Evolutionary conservation across 2,329 filamentous ascomycete species (phyloP).

Genomic region (Fusarium xyrophilum): DNA sequence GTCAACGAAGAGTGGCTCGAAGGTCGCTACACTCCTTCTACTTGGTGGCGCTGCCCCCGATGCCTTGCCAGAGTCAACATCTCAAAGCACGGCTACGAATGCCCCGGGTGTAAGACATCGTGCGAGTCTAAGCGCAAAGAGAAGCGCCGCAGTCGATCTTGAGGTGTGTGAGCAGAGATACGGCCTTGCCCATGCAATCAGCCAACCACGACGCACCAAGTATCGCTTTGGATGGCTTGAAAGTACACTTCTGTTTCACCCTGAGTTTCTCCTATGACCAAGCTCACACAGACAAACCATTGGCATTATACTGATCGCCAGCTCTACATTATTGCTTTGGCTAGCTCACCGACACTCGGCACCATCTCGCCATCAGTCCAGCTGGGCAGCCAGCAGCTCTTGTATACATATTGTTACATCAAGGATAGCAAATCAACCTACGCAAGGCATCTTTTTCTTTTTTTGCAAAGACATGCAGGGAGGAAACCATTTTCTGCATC

Average conservation of each 20-base stretch:
- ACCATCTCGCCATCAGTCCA: conserved; percentile 1
- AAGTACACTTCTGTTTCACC: conserved; percentile 12
- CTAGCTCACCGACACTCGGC: conserved; percentile 7
- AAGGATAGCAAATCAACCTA: not conserved
- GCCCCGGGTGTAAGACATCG: conserved; percentile 54
- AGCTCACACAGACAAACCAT: not conserved
- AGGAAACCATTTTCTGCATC: conserved; percentile 1
- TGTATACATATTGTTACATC: conserved; percentile 18
- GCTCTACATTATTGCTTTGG: not conserved
- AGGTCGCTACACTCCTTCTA: conserved; percentile 47
- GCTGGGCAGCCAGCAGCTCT: conserved; percentile 15
- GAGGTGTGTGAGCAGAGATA: conserved; percentile 13
- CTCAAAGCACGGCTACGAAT: conserved; percentile 52
- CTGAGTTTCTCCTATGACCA: not conserved
- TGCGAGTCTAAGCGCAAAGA: conserved; percentile 55
- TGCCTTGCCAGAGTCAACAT: conserved; percentile 57
- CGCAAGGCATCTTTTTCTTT: conserved; percentile 16
- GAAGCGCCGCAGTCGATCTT: conserved; percentile 41
- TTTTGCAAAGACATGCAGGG: not conserved
- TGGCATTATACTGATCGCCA: not conserved
- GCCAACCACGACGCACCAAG: conserved; percentile 22
- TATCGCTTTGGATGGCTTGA: conserved; percentile 8
- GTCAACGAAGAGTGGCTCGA: conserved; percentile 50
- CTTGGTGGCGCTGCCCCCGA: conserved; percentile 63
- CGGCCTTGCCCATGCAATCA: conserved; percentile 14